These are phyloP conservation scores for Linderniella brevidens DNA, from an alignment of 257 asterid species.

Conservation along the genomic window DNA sequence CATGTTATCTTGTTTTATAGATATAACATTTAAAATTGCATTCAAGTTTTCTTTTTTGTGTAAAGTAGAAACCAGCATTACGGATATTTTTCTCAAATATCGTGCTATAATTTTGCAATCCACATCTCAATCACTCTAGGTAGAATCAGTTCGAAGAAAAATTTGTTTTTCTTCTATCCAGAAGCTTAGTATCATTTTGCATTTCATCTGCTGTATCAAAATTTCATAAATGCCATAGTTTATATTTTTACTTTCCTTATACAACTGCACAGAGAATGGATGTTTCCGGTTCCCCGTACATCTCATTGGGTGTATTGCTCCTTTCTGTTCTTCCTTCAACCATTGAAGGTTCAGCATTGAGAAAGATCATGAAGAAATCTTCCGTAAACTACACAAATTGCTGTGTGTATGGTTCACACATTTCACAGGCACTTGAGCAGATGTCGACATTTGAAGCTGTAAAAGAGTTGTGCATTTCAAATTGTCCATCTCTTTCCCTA, in stretches of 20 bases:
- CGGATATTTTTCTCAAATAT: too few species aligned
- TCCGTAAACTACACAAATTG: slow-evolving; percentile 15
- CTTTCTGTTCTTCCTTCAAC: slow-evolving; percentile 34
- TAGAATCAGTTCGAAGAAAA: background rate
- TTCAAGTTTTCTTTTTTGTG: too few species aligned
- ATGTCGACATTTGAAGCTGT: slow-evolving; percentile 46
- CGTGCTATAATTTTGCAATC: too few species aligned
- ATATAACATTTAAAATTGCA: too few species aligned
- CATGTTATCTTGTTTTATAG: too few species aligned
- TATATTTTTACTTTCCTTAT: slow-evolving; percentile 12
- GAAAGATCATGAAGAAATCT: slow-evolving; percentile 24
- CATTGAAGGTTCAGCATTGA: slow-evolving; percentile 16
- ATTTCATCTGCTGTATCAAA: background rate
- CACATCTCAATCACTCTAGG: too few species aligned
- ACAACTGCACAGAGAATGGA: slow-evolving; percentile 51
- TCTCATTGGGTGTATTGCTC: slow-evolving; percentile 34
- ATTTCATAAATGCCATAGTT: background rate
- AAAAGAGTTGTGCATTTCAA: slow-evolving; percentile 69
- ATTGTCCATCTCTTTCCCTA: slow-evolving; percentile 51
- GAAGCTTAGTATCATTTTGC: slow-evolving; percentile 4
- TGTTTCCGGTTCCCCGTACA: slow-evolving; percentile 68
- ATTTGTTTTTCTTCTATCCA: background rate
- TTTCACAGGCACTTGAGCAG: slow-evolving; percentile 18
- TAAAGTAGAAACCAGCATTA: too few species aligned
- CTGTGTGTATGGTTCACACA: slow-evolving; percentile 12